phyloP scores from a whole-genome alignment of 2,329 filamentous ascomycete species.

The Ophiostoma angusticollis region DNA sequence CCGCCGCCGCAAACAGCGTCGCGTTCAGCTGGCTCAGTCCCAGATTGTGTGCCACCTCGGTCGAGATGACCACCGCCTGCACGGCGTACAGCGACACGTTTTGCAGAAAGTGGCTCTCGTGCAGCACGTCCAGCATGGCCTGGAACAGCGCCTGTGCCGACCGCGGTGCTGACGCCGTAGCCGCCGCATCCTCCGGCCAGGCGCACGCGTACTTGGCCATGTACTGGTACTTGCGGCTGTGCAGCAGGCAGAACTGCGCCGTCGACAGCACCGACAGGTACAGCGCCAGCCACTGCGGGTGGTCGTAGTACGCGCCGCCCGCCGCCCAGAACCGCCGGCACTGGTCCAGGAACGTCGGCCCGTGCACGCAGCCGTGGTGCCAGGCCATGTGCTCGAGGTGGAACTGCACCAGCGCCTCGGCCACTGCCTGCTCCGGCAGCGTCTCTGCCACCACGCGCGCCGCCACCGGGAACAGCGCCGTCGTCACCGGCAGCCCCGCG shows the following conservation, averaged over 20 bases:
- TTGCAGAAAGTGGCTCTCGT: conserved; percentile 21
- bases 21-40: conserved; percentile 21
- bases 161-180: conserved; percentile 4
- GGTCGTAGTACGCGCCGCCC: conserved; percentile 10
- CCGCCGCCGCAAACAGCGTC: conserved; percentile 22
- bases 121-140: conserved; percentile 22
- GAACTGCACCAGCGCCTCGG: conserved; percentile 16
- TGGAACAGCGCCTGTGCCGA: conserved; percentile 17
- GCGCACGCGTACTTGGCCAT: neutral
- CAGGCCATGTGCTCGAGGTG: conserved; percentile 17
- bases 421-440: conserved; percentile 8
- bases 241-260: conserved; percentile 15
- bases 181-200: too few relatives aligned
- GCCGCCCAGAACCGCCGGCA: conserved; percentile 34
- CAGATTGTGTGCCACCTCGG: conserved; percentile 24
- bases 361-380: conserved; percentile 28
- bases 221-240: conserved; percentile 11
- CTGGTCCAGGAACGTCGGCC: conserved; percentile 39
- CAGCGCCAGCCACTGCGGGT: conserved; percentile 18
- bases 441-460: conserved; percentile 2
- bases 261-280: conserved; percentile 17
- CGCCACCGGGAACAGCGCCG: conserved; percentile 4
- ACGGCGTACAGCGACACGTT: conserved; percentile 20
- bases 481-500: conserved; percentile 8
- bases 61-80: conserved; percentile 26